Base-by-base conservation (phyloP, 75 land plant genomes). In the Pseudotsuga menziesii region DNA sequence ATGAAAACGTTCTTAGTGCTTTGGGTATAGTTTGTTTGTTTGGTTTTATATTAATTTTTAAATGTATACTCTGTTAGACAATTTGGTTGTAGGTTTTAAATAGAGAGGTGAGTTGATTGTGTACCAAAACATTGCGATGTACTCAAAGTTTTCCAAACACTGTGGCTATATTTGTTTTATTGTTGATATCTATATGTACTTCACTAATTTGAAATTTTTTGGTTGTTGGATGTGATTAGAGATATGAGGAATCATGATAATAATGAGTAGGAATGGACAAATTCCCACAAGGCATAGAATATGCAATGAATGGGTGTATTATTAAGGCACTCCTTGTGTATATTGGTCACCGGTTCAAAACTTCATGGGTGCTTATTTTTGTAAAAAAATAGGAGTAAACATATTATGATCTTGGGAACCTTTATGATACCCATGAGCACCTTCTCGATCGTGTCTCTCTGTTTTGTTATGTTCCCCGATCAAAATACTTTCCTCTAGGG, bases 161-260 rank as follows among this genome's bases (percentile, higher is more conserved):
- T 73, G 20, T 48, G n/a, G n/a, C 41, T 64, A 32, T 64, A 19
- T 64, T 64, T 44, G 58, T 5, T 73, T n/a, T 59, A 19, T 0
- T 55, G 54, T 78, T 39, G 13, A 58, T 39, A 77, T 20, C 72
- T 32, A 55, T 55, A 16, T 22, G 22, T 59, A 41, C 29, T 36
- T 74, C 61, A 25, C 78, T 11, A 9, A 13, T 56, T 22, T 81
- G 35, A 22, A 26, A 66, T 16, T 76, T n/a, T 62, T 27, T n/a
- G 4, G 29, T 13, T 62, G 44, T 70, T 70, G 44, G 72, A 44
- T 48, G 22, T 48, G 54, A 72, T 72, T 79, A 97, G 99, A 87
- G 98, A 97, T 60, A 97, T 94, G 82, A 82, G 99, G 67, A 87
- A 92, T 44, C 99, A 97, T 82, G 99, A 97, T 67, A 97, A 97